Evolutionary conservation across 352 stramenopile genomes (phyloP), one percentile per base, ranked within the genome.

Genomic region (Pythium sp.): DNA sequence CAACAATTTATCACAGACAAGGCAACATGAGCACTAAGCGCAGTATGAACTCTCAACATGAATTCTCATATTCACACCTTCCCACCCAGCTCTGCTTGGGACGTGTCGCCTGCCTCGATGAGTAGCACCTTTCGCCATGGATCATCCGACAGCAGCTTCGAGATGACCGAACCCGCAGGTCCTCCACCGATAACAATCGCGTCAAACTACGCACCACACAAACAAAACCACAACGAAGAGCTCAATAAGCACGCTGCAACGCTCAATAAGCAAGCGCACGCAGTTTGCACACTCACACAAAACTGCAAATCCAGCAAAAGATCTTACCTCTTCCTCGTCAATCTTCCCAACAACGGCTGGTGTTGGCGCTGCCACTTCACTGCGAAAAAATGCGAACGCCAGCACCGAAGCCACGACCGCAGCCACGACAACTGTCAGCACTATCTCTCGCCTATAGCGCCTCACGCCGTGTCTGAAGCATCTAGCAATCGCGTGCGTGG

Each of bases 181-280:
- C 84, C 84, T 12, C 81, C 84, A 0, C 84, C 84, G 62, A 92
- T 68, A 41, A 92, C 63, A 49, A 92, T 92, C 43, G 78, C 72
- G 22, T 92, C 84, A 57, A 71, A 90, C 83, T 91, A 59, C 24
- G n/a, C 9, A 32, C 6, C n/a, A 22, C 14, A 32, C 0, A 49
- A n/a, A n/a, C 43, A 51, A 22, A n/a, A 22, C 18, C 43, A 8
- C 43, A 51, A 51, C 43, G 22, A 46, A 20, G 38, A 46, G 38
- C 9, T 5, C 15, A 14, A 14, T 46, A 20, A 46, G 38, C 38
- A 6, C 38, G 1, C 12, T 4, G 14, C 12, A 18, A 46, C 20
- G 15, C 5, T 20, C 22, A 58, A 38, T 12, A 38, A 38, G 32
- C 32, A 38, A 38, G 32, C 32, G 32, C 32, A 38, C 5, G 32